phyloP scores from a whole-genome alignment of 2,329 filamentous ascomycete genomes.

The Aspergillus viridinutans region DNA sequence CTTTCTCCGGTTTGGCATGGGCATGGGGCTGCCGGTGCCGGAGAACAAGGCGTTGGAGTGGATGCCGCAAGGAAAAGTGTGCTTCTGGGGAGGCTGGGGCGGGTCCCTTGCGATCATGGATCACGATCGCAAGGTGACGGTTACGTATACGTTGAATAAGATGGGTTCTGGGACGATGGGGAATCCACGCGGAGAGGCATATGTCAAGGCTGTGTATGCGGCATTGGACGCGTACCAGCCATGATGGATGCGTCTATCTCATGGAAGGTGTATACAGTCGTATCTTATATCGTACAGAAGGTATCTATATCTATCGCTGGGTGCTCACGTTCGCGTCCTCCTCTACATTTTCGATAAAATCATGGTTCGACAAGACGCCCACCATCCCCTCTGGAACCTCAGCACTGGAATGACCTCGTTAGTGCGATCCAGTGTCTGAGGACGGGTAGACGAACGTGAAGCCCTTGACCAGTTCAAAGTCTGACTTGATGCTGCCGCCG shows the following conservation, averaged over 20 bases:
- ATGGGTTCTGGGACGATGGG: slow-evolving; percentile 35
- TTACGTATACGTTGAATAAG: slow-evolving; percentile 47
- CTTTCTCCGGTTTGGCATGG: slow-evolving; percentile 41
- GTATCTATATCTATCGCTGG: background rate
- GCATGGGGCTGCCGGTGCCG: slow-evolving; percentile 36
- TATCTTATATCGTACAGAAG: background rate
- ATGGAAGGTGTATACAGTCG: background rate
- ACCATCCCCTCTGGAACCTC: background rate
- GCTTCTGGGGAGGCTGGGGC: slow-evolving; percentile 47
- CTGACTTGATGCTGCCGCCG: background rate
- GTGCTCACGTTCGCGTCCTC: background rate
- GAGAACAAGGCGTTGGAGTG: slow-evolving; percentile 15
- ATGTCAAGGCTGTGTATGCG: slow-evolving; percentile 32
- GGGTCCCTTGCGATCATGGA: slow-evolving; percentile 46
- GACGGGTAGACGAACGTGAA: background rate
- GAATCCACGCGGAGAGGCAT: slow-evolving; percentile 23
- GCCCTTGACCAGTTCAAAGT: background rate
- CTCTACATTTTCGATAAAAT: background rate
- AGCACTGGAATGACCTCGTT: background rate
- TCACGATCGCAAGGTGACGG: slow-evolving; percentile 38
- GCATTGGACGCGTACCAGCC: background rate
- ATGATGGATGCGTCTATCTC: background rate
- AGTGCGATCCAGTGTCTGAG: background rate
- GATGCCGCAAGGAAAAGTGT: slow-evolving; percentile 30
- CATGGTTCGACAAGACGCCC: background rate